These are phyloP conservation scores for Extremus antarcticus DNA, from an alignment of 495 filamentous ascomycete genomes.

Conservation along the genomic window DNA sequence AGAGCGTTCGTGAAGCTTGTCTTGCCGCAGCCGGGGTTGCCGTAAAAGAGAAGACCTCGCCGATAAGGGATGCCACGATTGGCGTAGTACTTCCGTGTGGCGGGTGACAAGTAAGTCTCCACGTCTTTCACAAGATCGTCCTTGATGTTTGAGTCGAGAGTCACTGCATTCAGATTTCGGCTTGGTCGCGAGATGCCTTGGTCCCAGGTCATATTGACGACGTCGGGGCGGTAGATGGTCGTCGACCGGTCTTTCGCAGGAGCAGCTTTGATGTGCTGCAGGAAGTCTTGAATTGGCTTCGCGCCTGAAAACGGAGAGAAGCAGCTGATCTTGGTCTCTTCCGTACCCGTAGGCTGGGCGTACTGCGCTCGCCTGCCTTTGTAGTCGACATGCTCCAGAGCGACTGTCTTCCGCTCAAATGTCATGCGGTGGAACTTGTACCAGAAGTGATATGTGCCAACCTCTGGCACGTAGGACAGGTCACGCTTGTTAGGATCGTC, in stretches of 20 bases:
- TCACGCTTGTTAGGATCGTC: not conserved
- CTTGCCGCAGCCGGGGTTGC: constrained; percentile 92
- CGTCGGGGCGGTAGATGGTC: constrained; percentile 1
- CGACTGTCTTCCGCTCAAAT: not conserved
- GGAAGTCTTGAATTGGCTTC: not conserved
- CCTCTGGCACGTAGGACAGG: not conserved
- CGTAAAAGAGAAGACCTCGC: constrained; percentile 67
- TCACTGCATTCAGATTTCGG: not conserved
- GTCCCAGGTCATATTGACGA: not conserved
- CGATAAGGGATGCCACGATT: constrained; percentile 26
- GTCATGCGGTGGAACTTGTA: not conserved
- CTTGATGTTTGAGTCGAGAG: constrained; percentile 13
- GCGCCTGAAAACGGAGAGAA: not conserved
- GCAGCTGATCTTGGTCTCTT: not conserved
- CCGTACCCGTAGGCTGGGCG: not conserved
- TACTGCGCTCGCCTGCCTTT: not conserved
- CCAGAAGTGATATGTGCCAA: not conserved
- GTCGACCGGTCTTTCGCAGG: not conserved
- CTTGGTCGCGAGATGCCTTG: not conserved
- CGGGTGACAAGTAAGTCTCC: constrained; percentile 24
- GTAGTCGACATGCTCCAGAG: not conserved
- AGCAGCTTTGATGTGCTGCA: not conserved
- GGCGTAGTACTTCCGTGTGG: constrained; percentile 33
- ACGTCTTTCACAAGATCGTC: constrained; percentile 20
- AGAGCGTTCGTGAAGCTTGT: constrained; percentile 93